A percentile compares a stretch with the other conserved stretches of the same genome.
These are phyloP conservation scores for Salisapilia sapeloensis DNA, from an alignment of 352 stramenopile genomes.

Conservation along the genomic window DNA sequence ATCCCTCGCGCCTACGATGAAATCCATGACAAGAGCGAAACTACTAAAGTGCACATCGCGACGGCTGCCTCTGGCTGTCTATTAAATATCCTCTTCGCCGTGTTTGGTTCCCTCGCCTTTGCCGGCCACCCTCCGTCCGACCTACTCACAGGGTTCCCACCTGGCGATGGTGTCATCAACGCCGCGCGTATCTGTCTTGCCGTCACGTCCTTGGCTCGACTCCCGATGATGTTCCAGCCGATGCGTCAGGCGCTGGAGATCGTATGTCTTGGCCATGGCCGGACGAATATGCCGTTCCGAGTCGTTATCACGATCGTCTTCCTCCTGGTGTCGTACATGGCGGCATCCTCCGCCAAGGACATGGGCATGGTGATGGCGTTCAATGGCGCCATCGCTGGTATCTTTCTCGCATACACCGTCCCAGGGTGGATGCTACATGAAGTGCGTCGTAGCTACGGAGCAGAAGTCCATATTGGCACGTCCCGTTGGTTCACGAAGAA, in stretches of 20 bases:
- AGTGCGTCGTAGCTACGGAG: constrained; percentile 30
- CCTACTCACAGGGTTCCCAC: constrained; percentile 57
- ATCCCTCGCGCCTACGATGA: constrained; percentile 66
- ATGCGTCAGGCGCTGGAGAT: constrained; percentile 61
- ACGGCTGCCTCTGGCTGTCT: constrained; percentile 30
- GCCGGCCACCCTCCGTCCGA: constrained; percentile 67
- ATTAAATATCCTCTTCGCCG: constrained; percentile 43
- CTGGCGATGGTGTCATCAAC: constrained; percentile 61
- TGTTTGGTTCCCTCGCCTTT: constrained; percentile 68
- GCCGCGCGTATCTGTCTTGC: constrained; percentile 52
- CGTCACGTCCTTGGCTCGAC: constrained; percentile 65
- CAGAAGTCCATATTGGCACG: constrained; percentile 13
- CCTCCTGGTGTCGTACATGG: constrained; percentile 38
- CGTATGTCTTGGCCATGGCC: constrained; percentile 46
- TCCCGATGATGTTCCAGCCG: constrained; percentile 74
- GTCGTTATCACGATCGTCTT: constrained; percentile 46
- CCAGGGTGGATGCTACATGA: constrained; percentile 66
- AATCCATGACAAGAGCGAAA: constrained; percentile 48
- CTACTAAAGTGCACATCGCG: constrained; percentile 45
- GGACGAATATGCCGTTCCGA: constrained; percentile 53
- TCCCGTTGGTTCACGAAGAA: too few species aligned
- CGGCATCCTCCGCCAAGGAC: constrained; percentile 40
- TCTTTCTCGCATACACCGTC: constrained; percentile 49
- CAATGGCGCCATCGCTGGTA: constrained; percentile 51
- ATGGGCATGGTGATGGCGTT: constrained; percentile 63